Conservation (phyloP, 768 basidiomycete genomes). For the Lenzites betulinus region DNA sequence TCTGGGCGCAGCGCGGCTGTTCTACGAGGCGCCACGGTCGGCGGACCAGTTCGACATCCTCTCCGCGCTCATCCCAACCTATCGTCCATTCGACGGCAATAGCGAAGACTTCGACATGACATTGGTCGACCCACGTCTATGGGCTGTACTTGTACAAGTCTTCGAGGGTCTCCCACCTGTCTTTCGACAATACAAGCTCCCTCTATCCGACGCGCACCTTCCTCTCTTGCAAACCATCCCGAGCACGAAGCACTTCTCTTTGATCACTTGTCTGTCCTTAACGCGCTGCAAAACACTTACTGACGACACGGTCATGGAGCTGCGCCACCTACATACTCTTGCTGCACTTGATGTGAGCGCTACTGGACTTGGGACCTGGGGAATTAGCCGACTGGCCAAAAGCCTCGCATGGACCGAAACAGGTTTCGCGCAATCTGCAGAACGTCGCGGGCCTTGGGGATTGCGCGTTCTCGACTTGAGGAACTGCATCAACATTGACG, state of each 20-base stretch:
- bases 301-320: constrained; percentile 53
- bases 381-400: constrained; percentile 52
- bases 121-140: constrained; percentile 56
- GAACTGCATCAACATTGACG: constrained; percentile 49
- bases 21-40: constrained; percentile 35
- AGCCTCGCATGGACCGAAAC: constrained; percentile 44
- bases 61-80: constrained; percentile 43
- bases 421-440: constrained; percentile 17
- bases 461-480: constrained; percentile 60
- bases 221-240: constrained; percentile 60
- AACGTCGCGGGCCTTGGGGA: constrained; percentile 51
- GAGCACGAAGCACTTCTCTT: constrained; percentile 55
- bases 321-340: constrained; percentile 56
- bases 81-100: constrained; percentile 5
- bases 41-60: constrained; percentile 36
- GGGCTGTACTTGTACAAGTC: constrained; percentile 63
- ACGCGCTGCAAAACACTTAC: constrained; percentile 55
- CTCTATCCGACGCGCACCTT: constrained; percentile 56
- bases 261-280: constrained; percentile 66
- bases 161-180: constrained; percentile 52
- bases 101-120: constrained; percentile 10
- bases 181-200: constrained; percentile 45
- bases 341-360: constrained; percentile 64
- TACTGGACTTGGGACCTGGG: constrained; percentile 53
- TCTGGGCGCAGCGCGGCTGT: constrained; percentile 37